Evolutionary conservation across 768 basidiomycete species (phyloP), one percentile per base, ranked within the genome.

Genomic region (Leccinum broughii): DNA sequence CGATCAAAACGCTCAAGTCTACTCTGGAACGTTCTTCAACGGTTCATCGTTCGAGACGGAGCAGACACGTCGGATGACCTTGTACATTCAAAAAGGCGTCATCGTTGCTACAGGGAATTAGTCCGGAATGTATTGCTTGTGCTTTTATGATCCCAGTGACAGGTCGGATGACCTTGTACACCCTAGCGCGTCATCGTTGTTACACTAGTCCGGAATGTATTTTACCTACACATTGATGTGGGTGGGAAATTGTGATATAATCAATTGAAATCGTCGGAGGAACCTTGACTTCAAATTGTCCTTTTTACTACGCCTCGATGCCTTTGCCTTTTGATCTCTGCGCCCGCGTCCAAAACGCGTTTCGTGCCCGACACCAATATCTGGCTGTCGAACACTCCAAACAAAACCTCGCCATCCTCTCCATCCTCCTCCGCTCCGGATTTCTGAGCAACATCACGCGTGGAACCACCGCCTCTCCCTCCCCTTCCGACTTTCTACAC

Each of bases 381-480:
- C 80, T 98, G 59, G 83, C 88, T 11, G 85, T 98, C 60, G 81
- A 86, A 34, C 95, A 97, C 76, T 89, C 84, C 50, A 90, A 85
- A 37, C 92, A 95, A 77, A 95, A 95, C 66, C 86, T 98, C 59
- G 93, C 89, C 60, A 93, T 99, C 68, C 86, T 95, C 60, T 86
- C 88, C 67, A 92, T 99, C 64, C 90, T 99, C 68, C 86, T 97
- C 55, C 91, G 93, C 28, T 81, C 91, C 11, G 96, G 96, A 60
- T 93, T 98, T 75, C 76, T 99, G 72, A 85, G 88, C 56, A 88
- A 81, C 70, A 67, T 98, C 60, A 90, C 92, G 3, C 87, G 93
- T 30, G 94, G 94, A 3, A 90, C 91, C 34, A 74, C 84, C 60
- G 75, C 80, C 7, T 77, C 78, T 0, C 86, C 94, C 2, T 83